These are phyloP conservation scores for Mycosarcoma maydis DNA, from an alignment of 1,284 basidiomycete species.

Conservation along the genomic window DNA sequence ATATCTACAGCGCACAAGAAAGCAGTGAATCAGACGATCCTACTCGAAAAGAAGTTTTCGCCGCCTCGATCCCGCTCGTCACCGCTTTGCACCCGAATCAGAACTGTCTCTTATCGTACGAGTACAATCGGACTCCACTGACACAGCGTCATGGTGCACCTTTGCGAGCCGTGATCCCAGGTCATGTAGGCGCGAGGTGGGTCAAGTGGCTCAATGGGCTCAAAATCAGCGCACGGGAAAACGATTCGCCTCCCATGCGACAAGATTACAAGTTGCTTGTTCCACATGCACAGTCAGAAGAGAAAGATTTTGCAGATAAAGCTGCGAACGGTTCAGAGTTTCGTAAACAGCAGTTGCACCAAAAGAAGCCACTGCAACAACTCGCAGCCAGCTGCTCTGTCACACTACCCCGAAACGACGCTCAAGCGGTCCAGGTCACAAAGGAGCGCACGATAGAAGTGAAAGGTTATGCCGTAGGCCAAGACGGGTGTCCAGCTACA, in stretches of 20 bases:
- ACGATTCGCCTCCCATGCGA: conserved; percentile 36
- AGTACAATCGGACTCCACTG: conserved; percentile 70
- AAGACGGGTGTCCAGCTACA: conserved; percentile 31
- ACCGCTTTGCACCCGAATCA: conserved; percentile 52
- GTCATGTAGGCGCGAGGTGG: conserved; percentile 78
- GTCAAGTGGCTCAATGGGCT: conserved; percentile 77
- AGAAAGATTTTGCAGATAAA: conserved; percentile 16
- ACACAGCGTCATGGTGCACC: conserved; percentile 77
- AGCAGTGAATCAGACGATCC: conserved; percentile 42
- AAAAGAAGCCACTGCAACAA: conserved; percentile 28
- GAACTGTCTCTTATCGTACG: conserved; percentile 31
- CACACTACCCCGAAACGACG: conserved; percentile 19
- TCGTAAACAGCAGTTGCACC: conserved; percentile 11
- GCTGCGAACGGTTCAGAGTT: conserved; percentile 13
- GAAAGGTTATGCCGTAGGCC: conserved; percentile 48
- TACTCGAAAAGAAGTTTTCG: conserved; percentile 27
- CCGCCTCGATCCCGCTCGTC: conserved; percentile 43
- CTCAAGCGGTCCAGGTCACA: background rate
- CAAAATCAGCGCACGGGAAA: conserved; percentile 6
- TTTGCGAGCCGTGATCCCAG: conserved; percentile 75
- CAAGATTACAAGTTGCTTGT: conserved; percentile 30
- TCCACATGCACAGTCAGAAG: conserved; percentile 73
- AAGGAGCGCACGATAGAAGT: conserved; percentile 4
- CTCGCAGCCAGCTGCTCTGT: conserved; percentile 41
- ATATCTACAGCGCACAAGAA: conserved; percentile 44